Conservation (phyloP, 306 rosid species). For the Parietaria judaica region DNA sequence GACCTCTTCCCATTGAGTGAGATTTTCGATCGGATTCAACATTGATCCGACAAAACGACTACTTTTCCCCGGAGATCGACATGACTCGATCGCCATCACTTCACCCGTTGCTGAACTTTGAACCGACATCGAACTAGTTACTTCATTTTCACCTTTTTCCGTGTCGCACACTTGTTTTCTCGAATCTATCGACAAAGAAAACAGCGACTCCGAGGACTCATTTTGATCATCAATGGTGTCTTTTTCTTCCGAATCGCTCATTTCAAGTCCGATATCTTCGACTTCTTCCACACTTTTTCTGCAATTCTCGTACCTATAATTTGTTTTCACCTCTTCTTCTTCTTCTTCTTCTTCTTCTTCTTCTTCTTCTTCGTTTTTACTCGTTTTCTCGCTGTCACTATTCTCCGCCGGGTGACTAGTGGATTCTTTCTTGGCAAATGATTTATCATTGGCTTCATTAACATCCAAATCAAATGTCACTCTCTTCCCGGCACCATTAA, state of each 20-base stretch:
- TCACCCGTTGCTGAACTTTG: slow-evolving; percentile 2
- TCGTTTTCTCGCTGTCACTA: slow-evolving; percentile 17
- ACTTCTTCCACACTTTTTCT: slow-evolving; percentile 18
- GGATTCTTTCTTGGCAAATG: slow-evolving; percentile 17
- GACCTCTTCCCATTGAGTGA: slow-evolving; percentile 28
- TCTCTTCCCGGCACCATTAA: slow-evolving; percentile 11
- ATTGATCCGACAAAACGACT: slow-evolving; percentile 21
- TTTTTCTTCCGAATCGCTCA: slow-evolving; percentile 13
- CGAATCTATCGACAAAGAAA: slow-evolving; percentile 51
- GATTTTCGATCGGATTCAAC: slow-evolving; percentile 54
- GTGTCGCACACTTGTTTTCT: slow-evolving; percentile 30
- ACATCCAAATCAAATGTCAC: slow-evolving; percentile 22
- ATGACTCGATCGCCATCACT: slow-evolving; percentile 12
- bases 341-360: slow-evolving; percentile 17
- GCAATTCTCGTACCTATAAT: slow-evolving; percentile 23
- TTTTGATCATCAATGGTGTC: slow-evolving; percentile 18
- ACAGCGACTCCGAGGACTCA: slow-evolving; percentile 72
- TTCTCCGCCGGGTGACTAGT: slow-evolving; percentile 15
- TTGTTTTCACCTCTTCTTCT: slow-evolving; percentile 5
- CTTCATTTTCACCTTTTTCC: slow-evolving; percentile 50
- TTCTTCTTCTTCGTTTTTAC: slow-evolving; percentile 19
- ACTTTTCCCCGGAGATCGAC: slow-evolving; percentile 8
- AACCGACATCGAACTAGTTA: slow-evolving; percentile 32
- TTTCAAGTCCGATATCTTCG: slow-evolving; percentile 11
- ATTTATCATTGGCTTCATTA: slow-evolving; percentile 10